Evolutionary conservation across 2,329 filamentous ascomycete genomes (phyloP).

Genomic region (Laburnicola sp.): DNA sequence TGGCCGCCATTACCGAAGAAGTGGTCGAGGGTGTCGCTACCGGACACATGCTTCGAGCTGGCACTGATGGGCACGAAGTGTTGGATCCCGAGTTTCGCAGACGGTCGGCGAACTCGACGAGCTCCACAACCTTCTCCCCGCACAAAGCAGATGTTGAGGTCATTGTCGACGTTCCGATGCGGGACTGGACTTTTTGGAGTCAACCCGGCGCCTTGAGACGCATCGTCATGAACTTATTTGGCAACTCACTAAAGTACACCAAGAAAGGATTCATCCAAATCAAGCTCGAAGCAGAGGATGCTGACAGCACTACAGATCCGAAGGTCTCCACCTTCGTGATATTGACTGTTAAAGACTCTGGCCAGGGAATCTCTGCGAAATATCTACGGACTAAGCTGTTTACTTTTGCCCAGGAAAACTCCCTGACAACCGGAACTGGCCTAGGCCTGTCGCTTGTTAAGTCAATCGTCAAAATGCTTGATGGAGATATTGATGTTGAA

Average conservation of each 20-base stretch:
- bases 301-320: not conserved
- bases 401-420: conserved; percentile 66
- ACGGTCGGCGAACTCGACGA: no score
- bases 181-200: not conserved
- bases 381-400: conserved; percentile 65
- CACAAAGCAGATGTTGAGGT: not conserved
- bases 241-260: not conserved
- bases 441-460: conserved; percentile 68
- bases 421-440: conserved; percentile 62
- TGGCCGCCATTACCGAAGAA: conserved; percentile 55
- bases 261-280: not conserved
- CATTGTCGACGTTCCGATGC: not conserved
- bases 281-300: not conserved
- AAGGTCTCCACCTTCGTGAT: conserved; percentile 25
- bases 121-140: not conserved
- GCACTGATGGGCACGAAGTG: conserved; percentile 11
- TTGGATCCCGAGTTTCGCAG: no score
- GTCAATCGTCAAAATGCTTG: conserved; percentile 61
- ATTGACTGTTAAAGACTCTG: conserved; percentile 64
- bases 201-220: not conserved
- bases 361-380: conserved; percentile 65
- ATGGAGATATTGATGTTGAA: conserved; percentile 63
- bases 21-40: conserved; percentile 57
- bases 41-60: conserved; percentile 48
- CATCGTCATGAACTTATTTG: not conserved